Base-by-base conservation (phyloP, 352 stramenopile genomes). In the Globisporangium mamillatum region DNA sequence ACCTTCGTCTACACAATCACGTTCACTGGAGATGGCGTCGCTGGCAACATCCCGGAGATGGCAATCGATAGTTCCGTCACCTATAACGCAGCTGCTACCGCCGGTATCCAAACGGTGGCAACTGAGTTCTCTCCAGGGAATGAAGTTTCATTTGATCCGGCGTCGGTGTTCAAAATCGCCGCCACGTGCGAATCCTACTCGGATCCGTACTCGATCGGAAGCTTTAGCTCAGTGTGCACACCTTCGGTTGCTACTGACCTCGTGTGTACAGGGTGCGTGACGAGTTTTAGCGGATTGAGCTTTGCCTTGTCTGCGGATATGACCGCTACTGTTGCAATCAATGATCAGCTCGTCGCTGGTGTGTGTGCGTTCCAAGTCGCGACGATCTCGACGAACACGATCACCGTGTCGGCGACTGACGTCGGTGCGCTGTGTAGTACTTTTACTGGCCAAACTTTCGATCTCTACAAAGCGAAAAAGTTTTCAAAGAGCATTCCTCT, bases 161-260 rank as follows among this genome's bases (percentile, higher is more conserved):
- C 58, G 5, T 89, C 83, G 0, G 58, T 79, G 7, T 92, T 93
- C 68, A 75, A 63, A 52, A 60, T 95, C 27, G 84, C 72, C 1
- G 86, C 89, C 60, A 93, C 86, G 1, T 95, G 87, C 32, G 85
- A 93, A 67, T 86, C 86, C 34, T 98, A 97, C 68, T 97, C 90
- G 14, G 85, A 96, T 34, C 90, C 90, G 14, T 72, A 74, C 29
- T 66, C 74, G 1, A 82, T 81, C 52, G 77, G 77, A 3, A 78
- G 74, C 1, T 90, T 95, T 24, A 94, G 75, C 60, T 68, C 69
- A 0, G 64, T 72, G 0, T 98, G 92, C 55, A 77, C 70, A 3
- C 82, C 82, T 18, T 73, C 62, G 6, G 9, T 20, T 1, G 60
- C 12, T 8, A 32, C 12, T 0, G 66, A 68, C 55, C 66, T 52